Percentiles rank a stretch among this genome's conserved stretches.
Evolutionary conservation across 805 yeast species (phyloP).

Genomic region (Suhomyces kilbournensis): DNA sequence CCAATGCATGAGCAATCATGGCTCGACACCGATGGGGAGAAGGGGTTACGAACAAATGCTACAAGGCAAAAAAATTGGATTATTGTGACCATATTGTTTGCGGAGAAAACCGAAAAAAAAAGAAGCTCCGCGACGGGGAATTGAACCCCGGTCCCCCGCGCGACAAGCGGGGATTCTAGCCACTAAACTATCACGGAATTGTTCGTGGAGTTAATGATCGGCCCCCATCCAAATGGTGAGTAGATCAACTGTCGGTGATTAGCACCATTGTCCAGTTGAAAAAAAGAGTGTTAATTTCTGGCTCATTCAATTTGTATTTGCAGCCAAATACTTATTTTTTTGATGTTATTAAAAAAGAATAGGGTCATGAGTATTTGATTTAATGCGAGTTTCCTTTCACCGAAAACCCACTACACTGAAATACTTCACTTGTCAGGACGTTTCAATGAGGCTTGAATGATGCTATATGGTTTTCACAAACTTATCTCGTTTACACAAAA

Average conservation of each 20-base stretch:
- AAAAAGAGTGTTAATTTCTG: neutral
- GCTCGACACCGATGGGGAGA: neutral
- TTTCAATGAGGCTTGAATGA: neutral
- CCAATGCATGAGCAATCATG: neutral
- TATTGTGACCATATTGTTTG: neutral
- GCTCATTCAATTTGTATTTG: neutral
- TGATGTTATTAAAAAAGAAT: too few species aligned
- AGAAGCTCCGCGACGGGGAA: conserved; percentile 1
- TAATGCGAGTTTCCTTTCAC: neutral
- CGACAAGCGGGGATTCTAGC: conserved; percentile 1
- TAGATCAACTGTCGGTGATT: neutral
- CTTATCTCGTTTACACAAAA: too few species aligned
- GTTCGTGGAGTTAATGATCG: neutral
- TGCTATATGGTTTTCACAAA: neutral
- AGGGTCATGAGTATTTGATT: neutral
- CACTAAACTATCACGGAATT: neutral
- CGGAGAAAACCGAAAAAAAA: neutral
- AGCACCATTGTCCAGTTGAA: neutral
- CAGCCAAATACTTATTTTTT: neutral
- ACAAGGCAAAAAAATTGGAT: neutral
- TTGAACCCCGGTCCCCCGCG: conserved; percentile 1
- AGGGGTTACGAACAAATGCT: neutral
- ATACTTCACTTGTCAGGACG: neutral
- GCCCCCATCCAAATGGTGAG: neutral
- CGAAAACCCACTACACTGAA: neutral